Conservation (phyloP, 192 early-diverging fungal species). For the Linnemannia exigua region DNA sequence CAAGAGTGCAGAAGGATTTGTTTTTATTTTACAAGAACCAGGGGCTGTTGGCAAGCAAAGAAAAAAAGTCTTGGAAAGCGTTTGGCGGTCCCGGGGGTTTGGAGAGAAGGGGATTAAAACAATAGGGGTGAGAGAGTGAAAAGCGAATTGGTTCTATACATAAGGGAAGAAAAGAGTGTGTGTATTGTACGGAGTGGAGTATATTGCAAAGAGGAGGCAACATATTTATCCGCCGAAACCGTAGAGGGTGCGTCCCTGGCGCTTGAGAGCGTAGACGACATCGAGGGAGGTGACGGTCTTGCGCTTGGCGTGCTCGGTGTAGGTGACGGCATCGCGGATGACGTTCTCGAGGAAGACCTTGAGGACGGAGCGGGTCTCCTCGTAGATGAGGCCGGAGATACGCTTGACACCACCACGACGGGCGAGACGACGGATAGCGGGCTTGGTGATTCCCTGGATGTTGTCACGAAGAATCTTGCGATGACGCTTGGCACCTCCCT, state of each 20-base stretch:
- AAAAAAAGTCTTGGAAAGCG: conserved; percentile 9
- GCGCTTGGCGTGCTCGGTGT: conserved; percentile 99
- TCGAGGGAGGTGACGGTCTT: conserved; percentile 99
- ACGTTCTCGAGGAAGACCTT: conserved; percentile 99
- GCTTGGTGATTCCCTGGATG: conserved; percentile 98
- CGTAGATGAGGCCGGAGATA: conserved; percentile 99
- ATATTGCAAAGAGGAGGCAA: neutral
- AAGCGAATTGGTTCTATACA: conserved; percentile 37
- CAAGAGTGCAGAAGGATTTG: conserved; percentile 21
- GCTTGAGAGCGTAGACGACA: conserved; percentile 98
- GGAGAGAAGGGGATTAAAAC: conserved; percentile 6
- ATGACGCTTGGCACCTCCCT: conserved; percentile 99
- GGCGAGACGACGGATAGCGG: conserved; percentile 98
- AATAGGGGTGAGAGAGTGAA: neutral
- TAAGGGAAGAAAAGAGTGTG: conserved; percentile 7
- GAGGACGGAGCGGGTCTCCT: conserved; percentile 98
- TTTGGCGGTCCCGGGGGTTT: conserved; percentile 20
- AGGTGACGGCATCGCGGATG: conserved; percentile 98
- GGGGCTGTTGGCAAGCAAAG: conserved; percentile 19
- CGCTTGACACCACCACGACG: conserved; percentile 99
- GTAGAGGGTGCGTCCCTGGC: conserved; percentile 95
- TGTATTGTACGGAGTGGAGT: neutral
- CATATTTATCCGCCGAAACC: conserved; percentile 67
- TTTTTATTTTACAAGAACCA: conserved; percentile 44
- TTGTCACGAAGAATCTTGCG: conserved; percentile 99